Evolutionary conservation across 2,329 filamentous ascomycete genomes (phyloP).

Genomic region (Akanthomyces lecanii): DNA sequence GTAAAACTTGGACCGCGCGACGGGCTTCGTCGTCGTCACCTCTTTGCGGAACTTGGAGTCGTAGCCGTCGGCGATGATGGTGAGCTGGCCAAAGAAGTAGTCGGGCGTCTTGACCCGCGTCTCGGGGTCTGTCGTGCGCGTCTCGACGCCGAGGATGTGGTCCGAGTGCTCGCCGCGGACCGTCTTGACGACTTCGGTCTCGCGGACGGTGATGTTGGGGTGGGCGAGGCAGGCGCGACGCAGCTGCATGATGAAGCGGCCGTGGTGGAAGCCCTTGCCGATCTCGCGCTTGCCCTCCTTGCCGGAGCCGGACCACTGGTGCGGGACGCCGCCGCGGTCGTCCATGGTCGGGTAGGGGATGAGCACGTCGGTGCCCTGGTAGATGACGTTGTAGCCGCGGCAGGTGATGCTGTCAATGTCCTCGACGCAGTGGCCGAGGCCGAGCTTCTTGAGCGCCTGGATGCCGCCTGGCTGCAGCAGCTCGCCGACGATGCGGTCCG

Average conservation of each 20-base stretch:
- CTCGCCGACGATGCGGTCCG: slow-evolving; percentile 93
- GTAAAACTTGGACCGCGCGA: slow-evolving; percentile 84
- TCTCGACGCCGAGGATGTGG: slow-evolving; percentile 79
- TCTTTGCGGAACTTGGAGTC: slow-evolving; percentile 85
- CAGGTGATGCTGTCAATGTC: slow-evolving; percentile 82
- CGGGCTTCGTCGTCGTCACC: slow-evolving; percentile 61
- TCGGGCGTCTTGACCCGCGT: slow-evolving; percentile 58
- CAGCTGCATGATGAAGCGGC: slow-evolving; percentile 81
- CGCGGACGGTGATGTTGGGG: slow-evolving; percentile 83
- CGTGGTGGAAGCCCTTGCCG: slow-evolving; percentile 87
- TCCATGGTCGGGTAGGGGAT: slow-evolving; percentile 74
- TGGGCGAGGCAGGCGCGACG: slow-evolving; percentile 69
- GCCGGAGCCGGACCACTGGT: slow-evolving; percentile 33
- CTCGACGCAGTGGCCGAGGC: slow-evolving; percentile 76
- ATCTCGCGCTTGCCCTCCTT: slow-evolving; percentile 46
- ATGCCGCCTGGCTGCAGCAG: slow-evolving; percentile 90
- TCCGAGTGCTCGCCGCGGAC: slow-evolving; percentile 64
- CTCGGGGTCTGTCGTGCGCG: slow-evolving; percentile 57
- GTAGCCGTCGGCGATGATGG: slow-evolving; percentile 89
- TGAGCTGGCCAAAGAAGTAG: slow-evolving; percentile 83
- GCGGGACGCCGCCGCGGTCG: slow-evolving; percentile 39
- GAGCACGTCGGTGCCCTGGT: slow-evolving; percentile 65
- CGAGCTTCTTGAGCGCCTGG: slow-evolving; percentile 72
- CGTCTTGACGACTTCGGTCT: slow-evolving; percentile 77
- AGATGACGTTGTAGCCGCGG: slow-evolving; percentile 83